A percentile compares a stretch with the other conserved stretches of the same genome.
phyloP scores from a whole-genome alignment of 2,329 filamentous ascomycete genomes.

The Sporothrix curviconia region DNA sequence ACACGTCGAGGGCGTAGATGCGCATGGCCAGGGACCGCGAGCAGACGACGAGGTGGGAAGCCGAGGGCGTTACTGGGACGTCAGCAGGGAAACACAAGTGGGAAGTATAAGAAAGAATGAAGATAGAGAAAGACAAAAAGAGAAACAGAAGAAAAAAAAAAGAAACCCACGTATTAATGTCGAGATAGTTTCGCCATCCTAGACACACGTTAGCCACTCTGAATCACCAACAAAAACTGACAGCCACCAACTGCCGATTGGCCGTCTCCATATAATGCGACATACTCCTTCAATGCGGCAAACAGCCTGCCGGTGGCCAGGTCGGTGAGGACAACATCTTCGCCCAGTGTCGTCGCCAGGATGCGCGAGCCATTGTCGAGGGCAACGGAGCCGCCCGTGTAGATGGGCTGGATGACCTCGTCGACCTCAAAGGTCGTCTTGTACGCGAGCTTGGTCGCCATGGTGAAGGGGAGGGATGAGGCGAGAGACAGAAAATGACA shows the following conservation, averaged over 20 bases:
- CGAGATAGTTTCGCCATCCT: conserved; percentile 77
- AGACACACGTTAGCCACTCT: conserved; percentile 21
- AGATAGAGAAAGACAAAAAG: neutral
- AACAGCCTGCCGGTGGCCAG: conserved; percentile 75
- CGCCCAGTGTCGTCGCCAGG: conserved; percentile 81
- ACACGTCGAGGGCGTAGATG: conserved; percentile 67
- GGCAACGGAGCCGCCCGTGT: conserved; percentile 81
- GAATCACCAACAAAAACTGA: too few species aligned
- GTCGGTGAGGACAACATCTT: conserved; percentile 84
- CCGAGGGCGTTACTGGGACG: conserved; percentile 70
- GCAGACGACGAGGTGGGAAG: conserved; percentile 81
- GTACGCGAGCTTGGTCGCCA: conserved; percentile 56
- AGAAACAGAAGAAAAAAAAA: neutral
- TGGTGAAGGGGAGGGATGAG: conserved; percentile 24
- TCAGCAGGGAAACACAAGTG: neutral
- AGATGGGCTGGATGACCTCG: conserved; percentile 83
- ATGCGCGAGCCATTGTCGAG: conserved; percentile 76
- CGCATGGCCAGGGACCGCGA: conserved; percentile 95
- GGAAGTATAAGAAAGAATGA: neutral
- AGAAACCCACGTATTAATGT: conserved; percentile 44
- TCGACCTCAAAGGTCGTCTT: conserved; percentile 87
- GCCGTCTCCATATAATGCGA: conserved; percentile 16
- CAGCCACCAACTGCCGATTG: neutral
- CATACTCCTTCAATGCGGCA: conserved; percentile 79
- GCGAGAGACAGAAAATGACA: too few species aligned